phyloP scores from a whole-genome alignment of 1,139 yeast species.

The Hansenula anomala region DNA sequence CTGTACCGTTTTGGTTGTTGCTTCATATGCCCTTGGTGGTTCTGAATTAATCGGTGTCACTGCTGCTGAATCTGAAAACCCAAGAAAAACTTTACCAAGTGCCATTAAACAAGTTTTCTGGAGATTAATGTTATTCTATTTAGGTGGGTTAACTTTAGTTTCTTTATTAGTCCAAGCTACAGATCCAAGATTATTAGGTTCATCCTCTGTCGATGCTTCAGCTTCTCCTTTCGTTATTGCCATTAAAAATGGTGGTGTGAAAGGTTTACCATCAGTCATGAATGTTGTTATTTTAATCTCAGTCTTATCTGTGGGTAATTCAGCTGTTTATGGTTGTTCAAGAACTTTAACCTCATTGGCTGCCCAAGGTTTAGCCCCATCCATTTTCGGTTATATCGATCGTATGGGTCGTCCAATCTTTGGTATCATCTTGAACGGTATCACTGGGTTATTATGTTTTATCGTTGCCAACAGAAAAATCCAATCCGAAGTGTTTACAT shows the following conservation, averaged over 20 bases:
- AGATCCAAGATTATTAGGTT: slow-evolving; percentile 38
- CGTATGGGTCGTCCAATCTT: slow-evolving; percentile 71
- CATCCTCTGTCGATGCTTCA: slow-evolving; percentile 45
- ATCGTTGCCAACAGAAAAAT: slow-evolving; percentile 54
- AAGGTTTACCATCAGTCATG: slow-evolving; percentile 60
- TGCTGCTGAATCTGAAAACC: slow-evolving; percentile 75
- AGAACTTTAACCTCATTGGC: slow-evolving; percentile 78
- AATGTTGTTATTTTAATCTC: slow-evolving; percentile 64
- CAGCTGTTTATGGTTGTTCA: slow-evolving; percentile 66
- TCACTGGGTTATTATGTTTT: slow-evolving; percentile 65
- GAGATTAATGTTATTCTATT: slow-evolving; percentile 61
- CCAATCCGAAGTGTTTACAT: slow-evolving; percentile 57
- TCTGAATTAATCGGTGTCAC: slow-evolving; percentile 74
- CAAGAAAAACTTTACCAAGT: slow-evolving; percentile 55
- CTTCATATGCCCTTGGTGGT: slow-evolving; percentile 80
- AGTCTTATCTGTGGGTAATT: slow-evolving; percentile 61
- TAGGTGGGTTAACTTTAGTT: slow-evolving; percentile 51
- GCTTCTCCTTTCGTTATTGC: slow-evolving; percentile 71
- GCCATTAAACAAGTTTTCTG: slow-evolving; percentile 69
- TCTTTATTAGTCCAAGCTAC: slow-evolving; percentile 58
- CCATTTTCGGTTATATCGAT: slow-evolving; percentile 64
- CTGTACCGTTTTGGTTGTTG: slow-evolving; percentile 68
- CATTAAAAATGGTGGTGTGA: slow-evolving; percentile 50
- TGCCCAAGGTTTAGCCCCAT: slow-evolving; percentile 71
- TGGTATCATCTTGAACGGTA: slow-evolving; percentile 51